Evolutionary conservation across 305 asterid species (phyloP), one percentile per base, ranked within the genome.

Genomic region (Andrographis paniculata): DNA sequence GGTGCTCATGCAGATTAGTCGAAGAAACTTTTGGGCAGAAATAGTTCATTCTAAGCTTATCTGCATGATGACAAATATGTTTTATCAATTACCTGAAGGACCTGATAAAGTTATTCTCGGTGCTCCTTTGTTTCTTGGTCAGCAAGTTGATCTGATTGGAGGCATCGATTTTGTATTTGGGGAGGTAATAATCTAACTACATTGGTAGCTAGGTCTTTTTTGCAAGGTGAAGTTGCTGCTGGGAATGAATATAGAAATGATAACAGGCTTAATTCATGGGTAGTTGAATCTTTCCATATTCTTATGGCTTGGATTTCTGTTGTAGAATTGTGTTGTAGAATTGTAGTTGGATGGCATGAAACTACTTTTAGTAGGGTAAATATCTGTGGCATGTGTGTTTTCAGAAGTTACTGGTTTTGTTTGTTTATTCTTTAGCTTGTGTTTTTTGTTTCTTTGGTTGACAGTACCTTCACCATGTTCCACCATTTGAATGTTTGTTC

Each of bases 21-120:
- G 93, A 71, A 80, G 71, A 64, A 77, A 92, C 69, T 80, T 84
- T 31, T 92, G 99, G 99, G 95, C 96, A 20, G 95, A 84, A 74
- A 76, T 84, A 59, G 94, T 92, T 69, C 96, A 80, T 63, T 74
- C 84, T 85, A 83, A 87, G 72, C 95, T 92, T 45, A 72, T 92
- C 66, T 82, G 87, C 76, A 84, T 92, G 87, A 65, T 92, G 77
- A 73, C 99, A 22, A 84, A 77, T 74, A 80, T 92, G 94, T 92
- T 87, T 67, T 92, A 92, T 69, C 72, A 87, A 65, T 70, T 67
- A 56, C 75, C 84, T 10, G 96, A 87, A 50, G 78, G 66, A 53
- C 68, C 78, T 61, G 81, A 58, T 75, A 72, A 73, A 69, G 72
- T 54, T 64, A 70, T 68, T 67, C 68, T 85, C 50, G 73, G 84